Conservation (phyloP, 768 basidiomycete genomes). For the Postia placenta region DNA sequence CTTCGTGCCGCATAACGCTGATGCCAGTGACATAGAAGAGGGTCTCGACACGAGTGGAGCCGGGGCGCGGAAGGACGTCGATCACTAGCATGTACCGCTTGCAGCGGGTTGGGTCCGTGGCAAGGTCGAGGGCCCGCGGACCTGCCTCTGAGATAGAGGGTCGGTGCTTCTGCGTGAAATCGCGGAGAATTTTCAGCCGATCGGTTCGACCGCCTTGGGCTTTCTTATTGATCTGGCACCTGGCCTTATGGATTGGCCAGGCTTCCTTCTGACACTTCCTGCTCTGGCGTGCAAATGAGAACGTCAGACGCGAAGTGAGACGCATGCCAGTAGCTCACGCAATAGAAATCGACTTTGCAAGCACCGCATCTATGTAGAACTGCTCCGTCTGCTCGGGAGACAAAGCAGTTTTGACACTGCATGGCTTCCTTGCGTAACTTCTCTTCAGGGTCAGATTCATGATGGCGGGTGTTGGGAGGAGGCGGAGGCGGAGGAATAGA, state of each 20-base stretch:
- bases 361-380: slow-evolving; percentile 6
- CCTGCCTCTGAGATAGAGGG: slow-evolving; percentile 11
- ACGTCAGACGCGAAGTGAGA: neutral
- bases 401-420: slow-evolving; percentile 14
- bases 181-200: slow-evolving; percentile 8
- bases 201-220: slow-evolving; percentile 1
- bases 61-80: slow-evolving; percentile 9
- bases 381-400: slow-evolving; percentile 6
- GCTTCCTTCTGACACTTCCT: slow-evolving; percentile 14
- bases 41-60: slow-evolving; percentile 8
- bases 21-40: slow-evolving; percentile 9
- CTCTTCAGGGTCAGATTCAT: slow-evolving; percentile 3
- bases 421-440: slow-evolving; percentile 5
- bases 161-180: slow-evolving; percentile 17
- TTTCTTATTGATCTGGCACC: slow-evolving; percentile 11
- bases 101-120: slow-evolving; percentile 3
- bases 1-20: slow-evolving; percentile 9
- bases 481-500: too few relatives aligned
- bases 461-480: neutral
- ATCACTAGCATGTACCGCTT: slow-evolving; percentile 10
- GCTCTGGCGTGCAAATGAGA: too few relatives aligned
- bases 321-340: slow-evolving; percentile 2
- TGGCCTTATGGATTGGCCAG: slow-evolving; percentile 13
- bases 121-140: slow-evolving; percentile 12
- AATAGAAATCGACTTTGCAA: slow-evolving; percentile 13